Evolutionary conservation across 345 rosid species (phyloP).

Genomic region (Melaleuca quinquenervia): DNA sequence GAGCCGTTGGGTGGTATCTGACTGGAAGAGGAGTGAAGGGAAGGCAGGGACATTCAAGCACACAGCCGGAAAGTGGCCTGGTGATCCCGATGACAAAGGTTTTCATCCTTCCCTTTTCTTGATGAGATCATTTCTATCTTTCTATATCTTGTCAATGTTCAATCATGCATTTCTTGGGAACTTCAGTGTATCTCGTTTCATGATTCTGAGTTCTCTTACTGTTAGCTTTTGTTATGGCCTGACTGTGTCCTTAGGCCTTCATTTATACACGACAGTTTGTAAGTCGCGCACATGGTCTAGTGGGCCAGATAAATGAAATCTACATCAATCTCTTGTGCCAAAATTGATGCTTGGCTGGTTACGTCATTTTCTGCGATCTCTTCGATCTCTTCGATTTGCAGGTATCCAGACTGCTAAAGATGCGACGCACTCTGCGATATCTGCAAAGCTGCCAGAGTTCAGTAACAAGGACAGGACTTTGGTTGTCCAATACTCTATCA

Average conservation of each 20-base stretch:
- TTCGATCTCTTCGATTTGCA: slow-evolving; percentile 3
- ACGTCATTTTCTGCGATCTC: neutral
- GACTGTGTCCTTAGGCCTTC: neutral
- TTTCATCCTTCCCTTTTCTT: neutral
- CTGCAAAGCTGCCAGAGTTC: slow-evolving; percentile 83
- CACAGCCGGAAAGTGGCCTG: slow-evolving; percentile 78
- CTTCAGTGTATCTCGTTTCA: neutral
- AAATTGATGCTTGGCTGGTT: neutral
- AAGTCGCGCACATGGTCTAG: neutral
- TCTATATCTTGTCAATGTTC: neutral
- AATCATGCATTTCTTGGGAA: neutral
- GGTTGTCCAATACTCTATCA: slow-evolving; percentile 80
- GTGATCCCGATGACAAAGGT: slow-evolving; percentile 82
- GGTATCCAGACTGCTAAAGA: slow-evolving; percentile 84
- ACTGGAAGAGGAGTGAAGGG: slow-evolving; percentile 82
- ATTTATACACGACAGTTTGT: neutral
- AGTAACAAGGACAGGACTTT: slow-evolving; percentile 80
- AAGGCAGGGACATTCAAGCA: slow-evolving; percentile 79
- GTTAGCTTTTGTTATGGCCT: neutral
- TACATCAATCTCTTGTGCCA: neutral
- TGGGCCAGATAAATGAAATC: neutral
- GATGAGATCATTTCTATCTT: neutral
- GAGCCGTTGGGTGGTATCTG: slow-evolving; percentile 78
- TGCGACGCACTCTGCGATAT: slow-evolving; percentile 75
- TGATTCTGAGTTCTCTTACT: neutral